A percentile compares a stretch with the other conserved stretches of the same genome.
These are phyloP conservation scores for Protomyces gravidus DNA, from an alignment of 1,139 yeast genomes.

Conservation along the genomic window DNA sequence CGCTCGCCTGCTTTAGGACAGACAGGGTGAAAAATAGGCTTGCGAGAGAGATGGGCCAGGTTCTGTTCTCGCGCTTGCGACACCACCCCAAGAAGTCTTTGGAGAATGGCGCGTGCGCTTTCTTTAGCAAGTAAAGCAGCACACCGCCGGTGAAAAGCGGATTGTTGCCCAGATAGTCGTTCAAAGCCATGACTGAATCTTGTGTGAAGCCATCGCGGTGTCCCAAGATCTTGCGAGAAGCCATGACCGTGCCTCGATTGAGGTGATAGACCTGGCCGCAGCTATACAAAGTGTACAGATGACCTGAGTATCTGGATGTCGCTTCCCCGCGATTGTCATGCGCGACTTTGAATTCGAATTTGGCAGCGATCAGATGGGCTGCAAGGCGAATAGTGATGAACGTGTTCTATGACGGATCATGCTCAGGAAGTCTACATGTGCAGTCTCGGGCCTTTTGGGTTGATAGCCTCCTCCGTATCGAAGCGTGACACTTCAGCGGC, in stretches of 20 bases:
- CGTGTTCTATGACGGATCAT: no score
- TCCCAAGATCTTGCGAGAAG: slow-evolving; percentile 6
- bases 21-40: slow-evolving; percentile 10
- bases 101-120: slow-evolving; percentile 3
- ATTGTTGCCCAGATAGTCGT: slow-evolving; percentile 6
- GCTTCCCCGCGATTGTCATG: no score
- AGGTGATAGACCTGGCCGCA: no score
- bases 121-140: slow-evolving; percentile 1
- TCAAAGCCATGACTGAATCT: slow-evolving; percentile 11
- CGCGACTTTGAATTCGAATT: no score
- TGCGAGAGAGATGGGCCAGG: slow-evolving; percentile 10
- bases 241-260: no score
- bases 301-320: no score
- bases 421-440: not conserved
- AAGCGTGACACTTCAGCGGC: slow-evolving; percentile 15
- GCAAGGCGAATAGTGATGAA: no score
- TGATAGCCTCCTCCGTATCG: slow-evolving; percentile 7
- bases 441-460: not conserved
- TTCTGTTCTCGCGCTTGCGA: not conserved
- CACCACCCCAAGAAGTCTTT: slow-evolving; percentile 8
- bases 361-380: no score
- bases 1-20: slow-evolving; percentile 2
- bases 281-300: no score
- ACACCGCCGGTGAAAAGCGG: slow-evolving; percentile 14
- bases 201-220: slow-evolving; percentile 22